These are phyloP conservation scores for Diplotaxis tenuifolia DNA, from an alignment of 345 rosid species.

Conservation along the genomic window DNA sequence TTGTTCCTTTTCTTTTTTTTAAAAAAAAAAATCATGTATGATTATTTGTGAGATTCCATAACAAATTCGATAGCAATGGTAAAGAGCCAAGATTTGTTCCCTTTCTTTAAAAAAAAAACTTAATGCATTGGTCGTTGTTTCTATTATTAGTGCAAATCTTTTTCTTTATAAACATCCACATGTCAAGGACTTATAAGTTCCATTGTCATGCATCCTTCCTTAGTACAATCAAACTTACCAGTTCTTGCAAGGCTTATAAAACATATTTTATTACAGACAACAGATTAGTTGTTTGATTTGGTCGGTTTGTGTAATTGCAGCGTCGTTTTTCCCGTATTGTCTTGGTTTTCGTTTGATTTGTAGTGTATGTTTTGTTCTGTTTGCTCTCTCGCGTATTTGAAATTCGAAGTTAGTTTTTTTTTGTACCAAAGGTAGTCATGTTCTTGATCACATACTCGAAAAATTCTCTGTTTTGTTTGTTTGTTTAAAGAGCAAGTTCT, in stretches of 20 bases:
- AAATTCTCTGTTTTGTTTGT: not conserved
- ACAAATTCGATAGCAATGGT: too few relatives aligned
- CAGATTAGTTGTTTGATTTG: not conserved
- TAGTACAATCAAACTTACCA: not conserved
- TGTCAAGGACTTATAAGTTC: not conserved
- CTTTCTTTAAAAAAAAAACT: too few relatives aligned
- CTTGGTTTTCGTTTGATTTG: not conserved
- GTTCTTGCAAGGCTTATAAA: not conserved
- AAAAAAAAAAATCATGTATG: too few relatives aligned
- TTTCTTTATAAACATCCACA: too few relatives aligned
- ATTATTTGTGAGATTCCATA: too few relatives aligned
- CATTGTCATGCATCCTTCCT: not conserved
- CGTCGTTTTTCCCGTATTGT: conserved; percentile 63
- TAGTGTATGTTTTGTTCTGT: not conserved
- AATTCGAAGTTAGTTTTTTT: not conserved
- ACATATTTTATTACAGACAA: not conserved
- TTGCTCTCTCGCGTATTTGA: not conserved
- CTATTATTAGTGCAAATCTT: too few relatives aligned
- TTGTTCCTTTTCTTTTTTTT: too few relatives aligned
- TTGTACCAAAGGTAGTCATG: not conserved
- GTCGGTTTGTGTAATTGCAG: conserved; percentile 38
- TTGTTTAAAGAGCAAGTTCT: not conserved
- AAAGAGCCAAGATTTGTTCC: too few relatives aligned
- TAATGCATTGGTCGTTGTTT: too few relatives aligned
- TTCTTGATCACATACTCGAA: not conserved